Evolutionary conservation across 139 green algal genomes (phyloP).

Genomic region (Micractinium conductrix): DNA sequence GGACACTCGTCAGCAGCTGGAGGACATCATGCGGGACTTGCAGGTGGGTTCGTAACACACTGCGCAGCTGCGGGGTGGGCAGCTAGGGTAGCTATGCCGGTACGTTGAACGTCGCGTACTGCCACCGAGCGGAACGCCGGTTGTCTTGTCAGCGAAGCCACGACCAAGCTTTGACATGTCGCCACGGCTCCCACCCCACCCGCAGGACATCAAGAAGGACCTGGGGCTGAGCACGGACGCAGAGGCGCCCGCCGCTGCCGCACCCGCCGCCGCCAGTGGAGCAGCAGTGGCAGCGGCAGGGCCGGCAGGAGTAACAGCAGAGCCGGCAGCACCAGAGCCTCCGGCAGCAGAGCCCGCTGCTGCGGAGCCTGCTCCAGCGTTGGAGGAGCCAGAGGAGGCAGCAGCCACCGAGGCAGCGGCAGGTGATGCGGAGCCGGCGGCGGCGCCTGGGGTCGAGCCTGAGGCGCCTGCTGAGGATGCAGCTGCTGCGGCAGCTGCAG

Average conservation of each 20-base stretch:
- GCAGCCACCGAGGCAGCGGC: neutral
- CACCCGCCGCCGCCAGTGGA: neutral
- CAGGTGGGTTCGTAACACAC: too few relatives aligned
- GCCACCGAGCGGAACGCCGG: too few relatives aligned
- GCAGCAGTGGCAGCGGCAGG: neutral
- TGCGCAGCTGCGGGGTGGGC: too few relatives aligned
- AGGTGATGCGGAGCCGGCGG: neutral
- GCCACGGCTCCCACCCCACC: too few relatives aligned
- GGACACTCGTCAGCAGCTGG: conserved; percentile 28
- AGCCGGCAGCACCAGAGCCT: neutral
- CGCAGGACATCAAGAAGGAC: conserved; percentile 43
- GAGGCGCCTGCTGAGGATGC: conserved; percentile 3
- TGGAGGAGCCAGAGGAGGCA: neutral
- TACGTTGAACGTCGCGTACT: too few relatives aligned
- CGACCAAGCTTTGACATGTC: too few relatives aligned
- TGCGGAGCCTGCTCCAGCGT: neutral
- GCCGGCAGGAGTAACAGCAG: neutral
- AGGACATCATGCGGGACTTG: conserved; percentile 45
- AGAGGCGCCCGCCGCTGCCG: neutral
- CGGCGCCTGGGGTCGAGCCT: neutral
- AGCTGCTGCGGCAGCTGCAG: neutral
- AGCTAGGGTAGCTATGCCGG: too few relatives aligned
- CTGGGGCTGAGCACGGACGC: conserved; percentile 1
- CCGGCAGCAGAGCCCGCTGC: neutral
- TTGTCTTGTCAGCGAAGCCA: too few relatives aligned